A percentile compares a stretch with the other conserved stretches of the same genome.
Evolutionary conservation across 2,329 filamentous ascomycete genomes (phyloP).

Genomic region (Ophiostoma himal-ulmi): DNA sequence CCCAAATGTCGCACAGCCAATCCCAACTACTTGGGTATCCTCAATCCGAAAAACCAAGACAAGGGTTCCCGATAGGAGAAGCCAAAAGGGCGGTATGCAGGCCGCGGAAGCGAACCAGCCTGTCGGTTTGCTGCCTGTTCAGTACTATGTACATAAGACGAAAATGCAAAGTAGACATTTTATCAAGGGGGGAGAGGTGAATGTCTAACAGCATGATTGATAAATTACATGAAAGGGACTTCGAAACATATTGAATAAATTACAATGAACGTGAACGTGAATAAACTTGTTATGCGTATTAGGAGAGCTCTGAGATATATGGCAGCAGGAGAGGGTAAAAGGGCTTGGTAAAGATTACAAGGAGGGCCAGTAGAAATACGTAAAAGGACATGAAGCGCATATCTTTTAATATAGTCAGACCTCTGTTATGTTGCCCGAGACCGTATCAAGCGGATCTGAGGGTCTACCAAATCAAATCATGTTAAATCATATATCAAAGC

Average conservation of each 20-base stretch:
- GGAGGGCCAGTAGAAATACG: too few relatives aligned
- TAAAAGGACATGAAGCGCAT: not conserved
- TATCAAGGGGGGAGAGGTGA: not conserved
- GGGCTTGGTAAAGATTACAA: too few relatives aligned
- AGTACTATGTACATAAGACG: not conserved
- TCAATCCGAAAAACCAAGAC: not conserved
- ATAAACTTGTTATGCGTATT: too few relatives aligned
- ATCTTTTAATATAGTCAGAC: not conserved
- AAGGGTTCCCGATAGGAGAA: not conserved
- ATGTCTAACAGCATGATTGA: not conserved
- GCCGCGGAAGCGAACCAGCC: constrained; percentile 22
- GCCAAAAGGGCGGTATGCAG: constrained; percentile 12
- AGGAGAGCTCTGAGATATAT: too few relatives aligned
- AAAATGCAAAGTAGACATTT: not conserved
- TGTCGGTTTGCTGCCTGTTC: constrained; percentile 16
- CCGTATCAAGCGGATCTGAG: not conserved
- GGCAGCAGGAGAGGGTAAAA: too few relatives aligned
- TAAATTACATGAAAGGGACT: too few relatives aligned
- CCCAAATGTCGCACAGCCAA: constrained; percentile 11
- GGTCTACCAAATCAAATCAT: not conserved
- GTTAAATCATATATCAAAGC: not conserved
- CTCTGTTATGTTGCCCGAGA: not conserved
- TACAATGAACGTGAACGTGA: too few relatives aligned
- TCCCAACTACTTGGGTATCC: constrained; percentile 5
- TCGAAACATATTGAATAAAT: too few relatives aligned